Base-by-base conservation (phyloP, 2,329 filamentous ascomycete genomes). In the Scopulariopsis brevicaulis region DNA sequence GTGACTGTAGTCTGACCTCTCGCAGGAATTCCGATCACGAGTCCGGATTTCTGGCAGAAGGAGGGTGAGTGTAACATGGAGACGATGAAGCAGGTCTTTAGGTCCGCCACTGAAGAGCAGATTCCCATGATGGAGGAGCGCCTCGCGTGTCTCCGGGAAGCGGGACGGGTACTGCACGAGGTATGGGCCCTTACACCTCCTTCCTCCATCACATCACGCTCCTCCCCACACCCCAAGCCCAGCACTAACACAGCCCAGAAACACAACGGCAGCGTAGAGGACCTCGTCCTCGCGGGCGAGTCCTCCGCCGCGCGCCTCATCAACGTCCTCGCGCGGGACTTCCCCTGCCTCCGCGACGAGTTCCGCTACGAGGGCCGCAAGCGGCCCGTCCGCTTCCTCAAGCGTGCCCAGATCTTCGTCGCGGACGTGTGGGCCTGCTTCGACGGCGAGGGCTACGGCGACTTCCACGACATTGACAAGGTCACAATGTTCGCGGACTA, bases 401-500 rank as follows among this genome's bases (percentile, higher is more conserved):
- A 99, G 73, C 85, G 95, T 12, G 92, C 94, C 1, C 94, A 99
- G 71, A 99, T 99, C 60, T 81, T 97, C 22, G 92, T 96, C 2
- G 95, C 95, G 24, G 94, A 99, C 70, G 70, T 97, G 1, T 99
- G 95, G 95, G 95, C 94, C 5, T 95, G 91, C 62, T 97, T 97
- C 69, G 83, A 93, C 57, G 91, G 90, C 53, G 77, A 86, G 63
- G 78, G 81, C 28, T 92, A 86, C 66, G 95, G 94, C 35, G 76
- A 80, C 32, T 99, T 99, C 70, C 69, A 83, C 59, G 94, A 99
- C 68, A 96, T 99, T 65, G 87, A 94, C 73, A 90, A 91, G 69
- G 87, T 99, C 65, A 99, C 94, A 60, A 97, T 97, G 86, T 99
- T 99, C 75, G 92, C 94, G 67, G 94, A 99, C 74, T 99, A 99